Conservation (phyloP, 306 rosid genomes). For the Styphnolobium japonicum region DNA sequence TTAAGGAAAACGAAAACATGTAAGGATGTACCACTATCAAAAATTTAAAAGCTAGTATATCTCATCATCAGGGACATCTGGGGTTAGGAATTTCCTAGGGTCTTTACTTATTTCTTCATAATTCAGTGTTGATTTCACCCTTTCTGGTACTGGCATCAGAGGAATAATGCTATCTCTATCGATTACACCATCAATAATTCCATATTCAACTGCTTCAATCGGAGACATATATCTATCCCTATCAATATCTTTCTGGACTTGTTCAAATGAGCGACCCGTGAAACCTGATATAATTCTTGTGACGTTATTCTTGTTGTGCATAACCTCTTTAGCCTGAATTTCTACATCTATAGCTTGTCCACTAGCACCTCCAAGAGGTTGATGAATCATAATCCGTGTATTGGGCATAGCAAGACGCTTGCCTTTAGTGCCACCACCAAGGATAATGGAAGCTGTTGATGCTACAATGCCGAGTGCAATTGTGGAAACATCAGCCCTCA, state of each 20-base stretch:
- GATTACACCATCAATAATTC: constrained; percentile 83
- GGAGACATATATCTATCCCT: constrained; percentile 92
- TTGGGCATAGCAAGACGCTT: constrained; percentile 98
- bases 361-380: constrained; percentile 96
- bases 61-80: constrained; percentile 86
- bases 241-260: constrained; percentile 83
- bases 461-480: constrained; percentile 90
- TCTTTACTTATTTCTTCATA: constrained; percentile 60
- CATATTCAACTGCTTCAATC: constrained; percentile 94
- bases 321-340: constrained; percentile 86
- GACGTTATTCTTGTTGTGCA: constrained; percentile 72
- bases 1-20: constrained; percentile 19
- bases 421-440: constrained; percentile 93
- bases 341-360: constrained; percentile 97
- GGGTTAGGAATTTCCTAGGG: constrained; percentile 63
- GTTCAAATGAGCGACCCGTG: constrained; percentile 82
- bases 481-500: constrained; percentile 95
- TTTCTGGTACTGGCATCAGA: constrained; percentile 78
- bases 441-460: constrained; percentile 89
- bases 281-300: constrained; percentile 62
- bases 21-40: constrained; percentile 12
- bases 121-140: constrained; percentile 48
- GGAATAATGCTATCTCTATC: constrained; percentile 79
- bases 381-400: constrained; percentile 88
- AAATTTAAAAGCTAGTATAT: constrained; percentile 51